Evolutionary conservation across 345 rosid genomes (phyloP), one percentile per base, ranked within the genome.

Genomic region (Salix koriyanagi): DNA sequence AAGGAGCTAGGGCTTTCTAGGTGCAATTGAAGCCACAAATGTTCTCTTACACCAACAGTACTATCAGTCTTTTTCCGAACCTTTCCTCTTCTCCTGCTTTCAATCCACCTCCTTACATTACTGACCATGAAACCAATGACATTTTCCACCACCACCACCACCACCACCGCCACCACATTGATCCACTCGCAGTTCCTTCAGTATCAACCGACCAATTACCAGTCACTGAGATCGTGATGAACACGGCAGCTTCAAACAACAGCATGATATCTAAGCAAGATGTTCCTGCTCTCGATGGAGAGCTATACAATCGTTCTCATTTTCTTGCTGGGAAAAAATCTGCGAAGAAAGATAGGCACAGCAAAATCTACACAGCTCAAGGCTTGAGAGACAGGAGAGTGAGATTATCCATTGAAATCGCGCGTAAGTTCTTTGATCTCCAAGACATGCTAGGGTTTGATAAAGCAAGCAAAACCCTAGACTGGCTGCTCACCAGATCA

Each of bases 361-460:
- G 92, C 82, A 94, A 94, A 87, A 91, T 94, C 75, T 76, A 50
- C 77, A 94, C 98, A 0, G 92, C 97, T 21, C 86, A 85, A 81
- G 98, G 98, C 5, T 79, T 90, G 6, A 83, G 98, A 78, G 97
- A 94, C 79, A 84, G 98, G 77, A 89, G 98, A 72, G 97, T 94
- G 46, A 88, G 98, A 79, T 88, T 94, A 65, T 94, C 98, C 52
- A 85, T 94, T 44, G 91, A 82, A 9, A 80, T 88, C 58, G 82
- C 98, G 66, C 87, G 95, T 28, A 83, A 87, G 76, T 94, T 94
- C 88, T 94, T 94, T 44, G 94, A 87, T 81, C 97, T 93, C 36
- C 98, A 93, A 72, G 98, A 93, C 79, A 82, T 82, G 91, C 80
- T 93, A 85, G 94, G 98, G 70, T 91, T 88, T 79, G 94, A 91